phyloP scores from a whole-genome alignment of 805 yeast genomes.

The Nakazawaea ernobii region DNA sequence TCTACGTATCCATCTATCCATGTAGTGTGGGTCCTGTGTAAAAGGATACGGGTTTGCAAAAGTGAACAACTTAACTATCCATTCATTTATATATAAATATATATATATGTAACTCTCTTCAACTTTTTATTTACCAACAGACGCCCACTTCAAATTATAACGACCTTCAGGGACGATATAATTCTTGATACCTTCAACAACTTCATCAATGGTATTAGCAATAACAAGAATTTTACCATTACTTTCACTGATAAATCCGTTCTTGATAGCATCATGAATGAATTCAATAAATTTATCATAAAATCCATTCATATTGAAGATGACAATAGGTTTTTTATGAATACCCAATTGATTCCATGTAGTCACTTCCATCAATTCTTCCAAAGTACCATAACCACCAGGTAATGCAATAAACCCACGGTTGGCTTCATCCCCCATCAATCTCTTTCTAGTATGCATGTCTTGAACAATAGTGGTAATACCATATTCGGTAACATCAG shows the following conservation, averaged over 20 bases:
- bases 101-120: too few relatives aligned
- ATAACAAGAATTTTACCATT: constrained; percentile 66
- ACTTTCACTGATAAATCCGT: constrained; percentile 63
- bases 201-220: constrained; percentile 66
- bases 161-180: constrained; percentile 69
- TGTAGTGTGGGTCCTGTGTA: too few relatives aligned
- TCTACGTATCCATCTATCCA: too few relatives aligned
- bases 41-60: too few relatives aligned
- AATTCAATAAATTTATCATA: constrained; percentile 65
- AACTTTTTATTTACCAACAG: not conserved
- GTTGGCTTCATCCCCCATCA: constrained; percentile 83
- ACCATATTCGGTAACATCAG: constrained; percentile 58
- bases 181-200: constrained; percentile 50
- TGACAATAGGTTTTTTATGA: constrained; percentile 73
- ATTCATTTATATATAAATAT: too few relatives aligned
- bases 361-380: constrained; percentile 83
- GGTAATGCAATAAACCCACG: constrained; percentile 81
- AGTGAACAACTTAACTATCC: too few relatives aligned
- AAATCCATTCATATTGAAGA: constrained; percentile 76
- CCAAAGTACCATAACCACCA: constrained; percentile 88
- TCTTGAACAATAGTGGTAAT: constrained; percentile 75
- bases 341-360: constrained; percentile 91
- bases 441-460: constrained; percentile 83
- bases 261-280: constrained; percentile 49
- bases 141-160: constrained; percentile 65